Base-by-base conservation (phyloP, 2,329 filamentous ascomycete species). In the Raffaelea arxii region DNA sequence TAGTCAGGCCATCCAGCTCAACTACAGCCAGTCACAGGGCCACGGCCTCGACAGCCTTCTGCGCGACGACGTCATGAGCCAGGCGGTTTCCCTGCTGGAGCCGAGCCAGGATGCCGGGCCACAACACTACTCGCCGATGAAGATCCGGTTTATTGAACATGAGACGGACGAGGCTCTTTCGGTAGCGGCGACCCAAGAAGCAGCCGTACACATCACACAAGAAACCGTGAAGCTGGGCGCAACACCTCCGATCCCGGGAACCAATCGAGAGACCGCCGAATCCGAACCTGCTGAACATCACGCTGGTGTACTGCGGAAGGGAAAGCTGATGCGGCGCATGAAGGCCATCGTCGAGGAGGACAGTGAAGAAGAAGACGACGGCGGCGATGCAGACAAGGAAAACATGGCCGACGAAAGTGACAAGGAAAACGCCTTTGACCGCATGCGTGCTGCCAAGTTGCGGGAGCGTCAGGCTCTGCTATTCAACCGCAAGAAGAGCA, bases 401-500 rank as follows among this genome's bases (percentile, higher is more conserved):
- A 23, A 21, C 25, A 37, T 32, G 6, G 41, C 23, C 3, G 25
- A 5, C 4, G 36, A 22, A 2, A 25, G 23, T 4, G 25, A 37
- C 23, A 49, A 6, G 32, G 19, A 45, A 48, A 58, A 35, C 55
- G 58, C 22, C 2, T 50, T 43, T 58, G 56, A 14, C 56, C 50
- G 3, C 57, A 67, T 16, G 62, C 63, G 38, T 24, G 76, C 46
- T 64, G 19, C 43, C 7, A 24, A 37, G 4, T 36, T 35, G 14
- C 36, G 53, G 56, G 58, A 30, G 56, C 54, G 9, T 58, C 67
- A 21, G 61, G 63, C 76, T 56, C 41, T 44, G 40, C 69, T 72
- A 1, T 94, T 89, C 56, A 77, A 95, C 65, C 86, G 84, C 64
- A 90, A 88, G 64, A 90, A 84, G 62, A 94, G 87, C 66, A 82